Percentiles rank a stretch among this genome's conserved stretches.
Evolutionary conservation across 2,329 filamentous ascomycete species (phyloP).

Genomic region (Cadophora malorum): DNA sequence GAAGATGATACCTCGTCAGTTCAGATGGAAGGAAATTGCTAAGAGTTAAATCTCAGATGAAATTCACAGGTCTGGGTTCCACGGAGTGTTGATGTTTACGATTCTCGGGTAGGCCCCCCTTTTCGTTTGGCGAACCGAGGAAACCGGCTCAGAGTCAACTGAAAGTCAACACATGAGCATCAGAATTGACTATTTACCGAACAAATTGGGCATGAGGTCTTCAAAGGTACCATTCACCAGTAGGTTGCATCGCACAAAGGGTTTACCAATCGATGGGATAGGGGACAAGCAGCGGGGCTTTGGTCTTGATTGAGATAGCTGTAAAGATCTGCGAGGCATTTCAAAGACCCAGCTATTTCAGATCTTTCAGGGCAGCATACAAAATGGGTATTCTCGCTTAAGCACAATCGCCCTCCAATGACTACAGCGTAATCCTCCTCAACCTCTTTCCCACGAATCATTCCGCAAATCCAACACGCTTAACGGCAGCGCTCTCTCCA

Average conservation of each 20-base stretch:
- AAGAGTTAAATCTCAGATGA: not conserved
- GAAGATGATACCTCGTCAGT: not conserved
- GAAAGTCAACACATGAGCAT: not conserved
- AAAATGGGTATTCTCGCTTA: constrained; percentile 19
- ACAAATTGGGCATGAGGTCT: not conserved
- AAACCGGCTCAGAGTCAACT: not conserved
- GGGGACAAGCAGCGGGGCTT: not conserved
- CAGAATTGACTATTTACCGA: too few species aligned
- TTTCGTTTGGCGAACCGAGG: not conserved
- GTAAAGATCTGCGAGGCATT: not conserved
- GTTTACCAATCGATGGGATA: not conserved
- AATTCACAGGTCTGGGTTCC: not conserved
- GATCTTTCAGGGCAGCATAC: not conserved
- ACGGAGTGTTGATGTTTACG: not conserved
- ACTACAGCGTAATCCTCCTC: not conserved
- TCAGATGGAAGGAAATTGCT: not conserved
- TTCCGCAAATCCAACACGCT: constrained; percentile 38
- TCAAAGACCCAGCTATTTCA: not conserved
- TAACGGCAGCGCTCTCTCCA: constrained; percentile 39
- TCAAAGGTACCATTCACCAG: not conserved
- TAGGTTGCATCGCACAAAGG: not conserved
- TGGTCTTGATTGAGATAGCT: too few species aligned
- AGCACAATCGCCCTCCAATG: not conserved
- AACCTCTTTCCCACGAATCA: constrained; percentile 1
- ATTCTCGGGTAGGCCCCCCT: not conserved